Evolutionary conservation across 2,329 filamentous ascomycete genomes (phyloP).

Genomic region (Fusarium metavorans): DNA sequence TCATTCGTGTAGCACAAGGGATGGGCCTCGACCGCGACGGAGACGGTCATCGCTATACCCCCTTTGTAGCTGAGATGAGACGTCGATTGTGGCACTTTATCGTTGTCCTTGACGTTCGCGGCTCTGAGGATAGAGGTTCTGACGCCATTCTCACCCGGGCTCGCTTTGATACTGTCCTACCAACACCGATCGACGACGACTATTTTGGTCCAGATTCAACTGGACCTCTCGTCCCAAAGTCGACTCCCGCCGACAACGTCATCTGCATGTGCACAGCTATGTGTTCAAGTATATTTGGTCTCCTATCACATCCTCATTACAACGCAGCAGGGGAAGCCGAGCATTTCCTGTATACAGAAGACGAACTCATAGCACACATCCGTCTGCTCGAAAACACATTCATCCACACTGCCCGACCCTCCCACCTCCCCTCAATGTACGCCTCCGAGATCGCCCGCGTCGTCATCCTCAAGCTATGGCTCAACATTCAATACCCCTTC

Average conservation of each 20-base stretch:
- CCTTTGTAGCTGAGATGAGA: constrained; percentile 70
- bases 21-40: constrained; percentile 58
- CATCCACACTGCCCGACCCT: constrained; percentile 50
- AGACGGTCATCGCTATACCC: constrained; percentile 49
- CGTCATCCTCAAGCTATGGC: constrained; percentile 61
- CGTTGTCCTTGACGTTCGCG: constrained; percentile 69
- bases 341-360: constrained; percentile 47
- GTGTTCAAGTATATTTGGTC: constrained; percentile 56
- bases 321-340: constrained; percentile 31
- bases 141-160: constrained; percentile 56
- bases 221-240: constrained; percentile 49
- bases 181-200: constrained; percentile 66
- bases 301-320: constrained; percentile 51
- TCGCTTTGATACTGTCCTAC: constrained; percentile 61
- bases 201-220: constrained; percentile 58
- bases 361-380: constrained; percentile 55
- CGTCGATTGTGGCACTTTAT: constrained; percentile 73
- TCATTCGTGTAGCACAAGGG: constrained; percentile 58
- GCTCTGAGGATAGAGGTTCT: constrained; percentile 66
- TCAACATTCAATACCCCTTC: constrained; percentile 59
- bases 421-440: constrained; percentile 50
- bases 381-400: constrained; percentile 55
- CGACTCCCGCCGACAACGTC: constrained; percentile 56
- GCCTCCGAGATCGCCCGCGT: constrained; percentile 56
- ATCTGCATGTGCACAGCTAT: constrained; percentile 54